Evolutionary conservation across 2,329 filamentous ascomycete genomes (phyloP).

Genomic region (Eutypa lata): DNA sequence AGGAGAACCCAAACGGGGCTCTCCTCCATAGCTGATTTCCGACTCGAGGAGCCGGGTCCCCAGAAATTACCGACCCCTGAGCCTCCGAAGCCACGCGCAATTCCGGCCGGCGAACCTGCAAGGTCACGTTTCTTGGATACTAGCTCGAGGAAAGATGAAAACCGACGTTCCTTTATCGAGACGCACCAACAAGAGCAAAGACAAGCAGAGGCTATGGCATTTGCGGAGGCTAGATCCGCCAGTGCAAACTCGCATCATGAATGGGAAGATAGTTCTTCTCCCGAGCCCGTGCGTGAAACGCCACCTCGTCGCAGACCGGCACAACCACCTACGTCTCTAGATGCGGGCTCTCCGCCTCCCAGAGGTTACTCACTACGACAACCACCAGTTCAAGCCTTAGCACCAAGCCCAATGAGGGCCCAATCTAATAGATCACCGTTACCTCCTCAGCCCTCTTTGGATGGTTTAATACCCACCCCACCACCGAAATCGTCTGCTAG

Average conservation of each 20-base stretch:
- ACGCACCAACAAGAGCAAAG: constrained; percentile 59
- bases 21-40: constrained; percentile 30
- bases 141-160: constrained; percentile 44
- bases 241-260: constrained; percentile 29
- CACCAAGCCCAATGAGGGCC: constrained; percentile 6
- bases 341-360: constrained; percentile 14
- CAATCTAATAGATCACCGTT: constrained; percentile 5
- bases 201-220: constrained; percentile 56
- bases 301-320: constrained; percentile 13
- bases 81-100: constrained; percentile 20
- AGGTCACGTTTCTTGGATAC: constrained; percentile 33
- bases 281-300: constrained; percentile 21
- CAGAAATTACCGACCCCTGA: constrained; percentile 13
- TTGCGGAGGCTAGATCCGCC: constrained; percentile 47
- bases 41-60: constrained; percentile 12
- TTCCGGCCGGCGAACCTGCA: constrained; percentile 30
- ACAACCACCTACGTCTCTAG: constrained; percentile 14
- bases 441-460: constrained; percentile 9
- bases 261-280: constrained; percentile 28
- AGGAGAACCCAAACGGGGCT: constrained; percentile 58
- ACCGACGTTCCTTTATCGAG: constrained; percentile 56
- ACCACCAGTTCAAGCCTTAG: constrained; percentile 9
- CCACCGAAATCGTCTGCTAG: constrained; percentile 8
- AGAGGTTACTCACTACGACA: constrained; percentile 19
- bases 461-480: constrained; percentile 22